Evolutionary conservation across 1,284 basidiomycete species (phyloP), one percentile per base, ranked within the genome.

Genomic region (Gymnopus androsaceus): DNA sequence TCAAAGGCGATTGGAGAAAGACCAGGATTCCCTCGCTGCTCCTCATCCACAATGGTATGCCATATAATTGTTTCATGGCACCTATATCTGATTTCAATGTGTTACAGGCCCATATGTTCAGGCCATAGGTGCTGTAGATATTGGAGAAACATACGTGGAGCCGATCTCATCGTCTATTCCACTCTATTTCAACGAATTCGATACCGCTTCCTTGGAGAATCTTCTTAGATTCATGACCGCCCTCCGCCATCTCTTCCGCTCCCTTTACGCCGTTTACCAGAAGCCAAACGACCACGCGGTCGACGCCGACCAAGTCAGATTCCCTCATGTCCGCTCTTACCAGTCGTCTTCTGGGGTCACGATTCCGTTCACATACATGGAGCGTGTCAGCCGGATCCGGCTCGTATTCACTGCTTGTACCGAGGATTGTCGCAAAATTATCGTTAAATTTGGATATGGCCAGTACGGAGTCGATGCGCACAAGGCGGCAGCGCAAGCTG

Each of bases 221-320:
- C 25, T 44, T 12, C 17, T 44, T 27, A 44, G 41, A 28, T 44
- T 44, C n/a, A 44, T 44, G 41, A 44, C 41, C 8, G 19, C 41
- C 47, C 21, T 58, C 46, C 27, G 42, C n/a, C n/a, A n/a, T 33
- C 53, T 56, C 37, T 47, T 51, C 34, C 55, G 58, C 55, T 30
- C 47, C 28, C 25, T 28, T 56, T 8, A 58, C 33, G 15, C 28
- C 31, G 25, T 41, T 21, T n/a, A 61, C 49, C 19, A 59, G 53
- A 19, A 19, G 19, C 45, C 52, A 40, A 23, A 58, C 59, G 11
- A 55, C 36, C 7, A 33, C 48, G 33, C 37, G 44, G 14, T 57
- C 27, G 2, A 33, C 37, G 36, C 55, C 34, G 40, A 54, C 57
- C 30, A 51, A 41, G 12, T 48, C 33, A 28, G 37, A 55, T 28